Evolutionary conservation across 75 land plant genomes (phyloP).

Genomic region (Larix kaempferi): DNA sequence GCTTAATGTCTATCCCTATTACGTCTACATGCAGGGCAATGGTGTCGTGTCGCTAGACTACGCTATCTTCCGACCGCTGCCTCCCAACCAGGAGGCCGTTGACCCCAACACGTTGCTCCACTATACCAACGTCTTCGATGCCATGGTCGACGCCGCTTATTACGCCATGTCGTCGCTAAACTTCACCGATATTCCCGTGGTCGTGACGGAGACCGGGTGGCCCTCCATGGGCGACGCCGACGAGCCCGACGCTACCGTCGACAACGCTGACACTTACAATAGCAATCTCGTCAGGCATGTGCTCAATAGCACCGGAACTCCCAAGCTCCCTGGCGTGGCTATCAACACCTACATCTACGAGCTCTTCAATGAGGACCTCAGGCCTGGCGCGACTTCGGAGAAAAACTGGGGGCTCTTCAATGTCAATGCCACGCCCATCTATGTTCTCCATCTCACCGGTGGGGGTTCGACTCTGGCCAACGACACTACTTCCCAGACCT

Average conservation of each 20-base stretch:
- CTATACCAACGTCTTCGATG: conserved; percentile 83
- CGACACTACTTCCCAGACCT: conserved; percentile 55
- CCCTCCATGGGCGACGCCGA: conserved; percentile 68
- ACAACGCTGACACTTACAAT: conserved; percentile 75
- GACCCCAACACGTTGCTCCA: conserved; percentile 75
- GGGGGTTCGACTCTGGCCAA: not conserved
- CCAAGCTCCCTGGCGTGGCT: conserved; percentile 49
- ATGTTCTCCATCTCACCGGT: conserved; percentile 30
- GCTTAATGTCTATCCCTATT: conserved; percentile 91
- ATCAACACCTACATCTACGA: conserved; percentile 75
- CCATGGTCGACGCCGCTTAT: conserved; percentile 75
- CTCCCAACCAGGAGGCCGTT: conserved; percentile 55
- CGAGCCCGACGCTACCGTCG: conserved; percentile 59
- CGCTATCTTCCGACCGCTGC: conserved; percentile 61
- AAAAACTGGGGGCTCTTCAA: conserved; percentile 66
- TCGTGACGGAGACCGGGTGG: conserved; percentile 91
- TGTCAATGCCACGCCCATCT: conserved; percentile 50
- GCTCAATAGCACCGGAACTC: conserved; percentile 57
- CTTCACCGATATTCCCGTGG: conserved; percentile 45
- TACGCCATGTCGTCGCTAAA: conserved; percentile 70
- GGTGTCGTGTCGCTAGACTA: conserved; percentile 73
- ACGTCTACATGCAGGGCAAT: conserved; percentile 56
- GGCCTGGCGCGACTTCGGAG: conserved; percentile 63
- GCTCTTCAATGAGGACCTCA: conserved; percentile 74
- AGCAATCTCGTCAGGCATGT: conserved; percentile 64